phyloP scores from a whole-genome alignment of 768 basidiomycete genomes.

The Paxillus rubicundulus region DNA sequence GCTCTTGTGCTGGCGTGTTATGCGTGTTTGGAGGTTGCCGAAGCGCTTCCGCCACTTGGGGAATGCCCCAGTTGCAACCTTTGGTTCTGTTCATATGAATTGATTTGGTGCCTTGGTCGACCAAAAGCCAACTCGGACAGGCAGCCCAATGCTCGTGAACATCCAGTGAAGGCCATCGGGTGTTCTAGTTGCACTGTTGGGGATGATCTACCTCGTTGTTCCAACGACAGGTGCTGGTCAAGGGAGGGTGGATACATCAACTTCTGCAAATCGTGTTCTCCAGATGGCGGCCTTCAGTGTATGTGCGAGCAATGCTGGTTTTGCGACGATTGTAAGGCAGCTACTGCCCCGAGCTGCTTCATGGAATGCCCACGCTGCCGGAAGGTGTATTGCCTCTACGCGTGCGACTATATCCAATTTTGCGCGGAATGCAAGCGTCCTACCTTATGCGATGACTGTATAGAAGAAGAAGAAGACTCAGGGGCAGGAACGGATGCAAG shows the following conservation, averaged over 20 bases:
- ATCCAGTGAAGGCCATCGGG: slow-evolving; percentile 13
- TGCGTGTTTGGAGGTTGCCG: slow-evolving; percentile 6
- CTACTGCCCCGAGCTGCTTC: slow-evolving; percentile 6
- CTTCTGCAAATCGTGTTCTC: slow-evolving; percentile 19
- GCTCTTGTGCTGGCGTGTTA: slow-evolving; percentile 5
- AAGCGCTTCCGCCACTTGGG: slow-evolving; percentile 6
- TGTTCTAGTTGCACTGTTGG: slow-evolving; percentile 7
- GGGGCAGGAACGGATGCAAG: neutral
- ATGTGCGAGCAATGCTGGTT: slow-evolving; percentile 19
- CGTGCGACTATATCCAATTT: slow-evolving; percentile 24
- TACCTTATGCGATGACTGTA: slow-evolving; percentile 25
- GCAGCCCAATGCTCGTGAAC: slow-evolving; percentile 8
- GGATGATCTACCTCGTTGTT: slow-evolving; percentile 10
- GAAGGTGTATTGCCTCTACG: slow-evolving; percentile 13
- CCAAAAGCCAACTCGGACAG: slow-evolving; percentile 5
- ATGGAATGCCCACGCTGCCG: slow-evolving; percentile 18
- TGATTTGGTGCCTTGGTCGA: slow-evolving; percentile 24
- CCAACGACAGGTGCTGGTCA: slow-evolving; percentile 21
- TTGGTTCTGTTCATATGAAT: slow-evolving; percentile 21
- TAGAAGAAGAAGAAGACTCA: slow-evolving; percentile 18
- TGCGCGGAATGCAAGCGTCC: slow-evolving; percentile 19
- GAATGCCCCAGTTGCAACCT: slow-evolving; percentile 20
- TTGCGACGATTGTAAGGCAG: slow-evolving; percentile 22
- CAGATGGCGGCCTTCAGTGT: slow-evolving; percentile 20
- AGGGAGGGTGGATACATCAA: slow-evolving; percentile 2